Conservation (phyloP, 495 filamentous ascomycete genomes). For the Letharia columbiana region DNA sequence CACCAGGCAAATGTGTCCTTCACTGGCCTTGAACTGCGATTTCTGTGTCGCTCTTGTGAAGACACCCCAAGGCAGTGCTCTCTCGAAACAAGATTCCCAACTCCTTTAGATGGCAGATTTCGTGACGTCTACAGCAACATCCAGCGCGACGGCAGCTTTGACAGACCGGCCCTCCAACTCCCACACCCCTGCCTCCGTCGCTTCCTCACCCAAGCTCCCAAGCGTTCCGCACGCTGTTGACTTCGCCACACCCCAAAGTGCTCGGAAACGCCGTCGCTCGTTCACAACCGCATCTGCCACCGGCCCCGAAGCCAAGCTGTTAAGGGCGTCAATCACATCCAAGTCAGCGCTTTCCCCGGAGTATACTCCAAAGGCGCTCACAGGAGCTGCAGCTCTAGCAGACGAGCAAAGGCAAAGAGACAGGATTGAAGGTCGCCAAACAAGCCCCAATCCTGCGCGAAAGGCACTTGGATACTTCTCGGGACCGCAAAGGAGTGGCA, state of each 20-base stretch:
- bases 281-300: conserved; percentile 15
- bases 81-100: not conserved
- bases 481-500: conserved; percentile 18
- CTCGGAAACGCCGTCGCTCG: conserved; percentile 25
- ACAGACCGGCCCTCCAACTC: conserved; percentile 1
- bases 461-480: conserved; percentile 22
- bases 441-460: conserved; percentile 27
- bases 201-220: not conserved
- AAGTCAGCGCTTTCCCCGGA: conserved; percentile 17
- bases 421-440: conserved; percentile 11
- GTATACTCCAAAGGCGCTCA: conserved; percentile 24
- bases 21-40: not conserved
- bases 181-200: not conserved
- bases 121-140: conserved; percentile 4
- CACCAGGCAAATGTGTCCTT: conserved; percentile 6
- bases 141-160: conserved; percentile 2
- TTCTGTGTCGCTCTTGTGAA: not conserved
- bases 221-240: not conserved
- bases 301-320: conserved; percentile 18
- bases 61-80: not conserved
- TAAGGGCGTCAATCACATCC: conserved; percentile 12
- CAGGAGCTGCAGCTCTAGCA: conserved; percentile 26
- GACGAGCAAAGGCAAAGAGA: conserved; percentile 24
- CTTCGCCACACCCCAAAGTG: conserved; percentile 9
- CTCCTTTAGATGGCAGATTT: conserved; percentile 20